Evolutionary conservation across 2,329 filamentous ascomycete species (phyloP).

Genomic region (Penicillium olsonii): DNA sequence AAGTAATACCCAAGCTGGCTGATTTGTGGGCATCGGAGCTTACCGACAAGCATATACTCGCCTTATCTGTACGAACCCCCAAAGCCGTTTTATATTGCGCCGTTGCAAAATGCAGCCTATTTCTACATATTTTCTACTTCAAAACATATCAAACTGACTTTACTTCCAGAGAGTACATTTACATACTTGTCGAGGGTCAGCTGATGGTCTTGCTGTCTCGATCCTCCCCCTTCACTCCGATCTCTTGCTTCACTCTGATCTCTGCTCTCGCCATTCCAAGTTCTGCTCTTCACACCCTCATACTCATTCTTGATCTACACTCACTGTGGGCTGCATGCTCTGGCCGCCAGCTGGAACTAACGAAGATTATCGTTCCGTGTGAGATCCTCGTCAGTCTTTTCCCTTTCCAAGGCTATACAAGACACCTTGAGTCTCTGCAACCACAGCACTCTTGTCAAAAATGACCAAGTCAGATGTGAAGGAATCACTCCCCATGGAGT

Average conservation of each 20-base stretch:
- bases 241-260: too few species aligned
- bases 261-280: background rate
- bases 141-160: slow-evolving; percentile 2
- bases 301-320: too few species aligned
- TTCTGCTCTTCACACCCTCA: too few species aligned
- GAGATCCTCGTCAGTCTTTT: too few species aligned
- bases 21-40: slow-evolving; percentile 22
- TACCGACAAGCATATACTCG: slow-evolving; percentile 20
- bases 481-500: slow-evolving; percentile 11
- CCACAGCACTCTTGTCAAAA: background rate
- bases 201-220: background rate
- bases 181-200: background rate
- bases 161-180: background rate
- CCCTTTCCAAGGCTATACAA: too few species aligned
- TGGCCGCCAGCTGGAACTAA: too few species aligned
- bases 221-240: too few species aligned
- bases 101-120: slow-evolving; percentile 12
- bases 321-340: too few species aligned
- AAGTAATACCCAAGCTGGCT: background rate
- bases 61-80: slow-evolving; percentile 16
- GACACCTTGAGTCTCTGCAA: background rate
- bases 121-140: slow-evolving; percentile 3
- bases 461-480: slow-evolving; percentile 2
- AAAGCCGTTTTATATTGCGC: slow-evolving; percentile 8
- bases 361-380: too few species aligned